phyloP scores from a whole-genome alignment of 116 monocot genomes.

The Posidonia oceanica region DNA sequence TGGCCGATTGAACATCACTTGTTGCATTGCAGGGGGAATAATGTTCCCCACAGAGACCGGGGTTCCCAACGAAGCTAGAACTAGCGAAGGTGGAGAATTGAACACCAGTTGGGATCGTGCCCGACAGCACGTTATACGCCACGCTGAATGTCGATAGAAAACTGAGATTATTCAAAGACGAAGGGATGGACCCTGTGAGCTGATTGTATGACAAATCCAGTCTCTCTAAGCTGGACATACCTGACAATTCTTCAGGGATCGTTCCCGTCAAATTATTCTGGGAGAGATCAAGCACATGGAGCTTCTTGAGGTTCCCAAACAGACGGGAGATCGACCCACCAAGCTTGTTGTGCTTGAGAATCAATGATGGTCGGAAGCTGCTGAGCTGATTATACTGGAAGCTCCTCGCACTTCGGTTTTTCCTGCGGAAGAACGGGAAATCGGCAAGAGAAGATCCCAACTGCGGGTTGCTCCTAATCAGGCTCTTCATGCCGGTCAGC shows the following conservation, averaged over 20 bases:
- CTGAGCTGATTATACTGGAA: conserved; percentile 43
- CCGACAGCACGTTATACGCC: conserved; percentile 42
- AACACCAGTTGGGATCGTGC: conserved; percentile 30
- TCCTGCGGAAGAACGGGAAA: conserved; percentile 38
- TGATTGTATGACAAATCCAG: conserved; percentile 55
- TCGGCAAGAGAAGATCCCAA: conserved; percentile 6
- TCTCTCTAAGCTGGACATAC: conserved; percentile 33
- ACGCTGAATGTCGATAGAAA: conserved; percentile 53
- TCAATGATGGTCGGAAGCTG: conserved; percentile 47
- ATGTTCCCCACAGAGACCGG: conserved; percentile 26
- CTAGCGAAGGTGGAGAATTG: conserved; percentile 51
- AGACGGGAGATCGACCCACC: conserved; percentile 35
- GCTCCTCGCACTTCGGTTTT: conserved; percentile 13
- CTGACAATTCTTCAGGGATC: conserved; percentile 35
- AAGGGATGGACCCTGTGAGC: conserved; percentile 47
- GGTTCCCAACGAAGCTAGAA: conserved; percentile 36
- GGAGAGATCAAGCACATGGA: conserved; percentile 41
- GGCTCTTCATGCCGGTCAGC: conserved; percentile 32
- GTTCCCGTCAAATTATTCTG: conserved; percentile 35
- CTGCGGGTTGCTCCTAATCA: conserved; percentile 15
- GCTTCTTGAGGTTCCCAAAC: conserved; percentile 26
- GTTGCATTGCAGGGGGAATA: conserved; percentile 5
- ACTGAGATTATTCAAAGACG: conserved; percentile 31
- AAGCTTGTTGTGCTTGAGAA: conserved; percentile 38
- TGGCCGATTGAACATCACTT: too few species aligned